phyloP scores from a whole-genome alignment of 371 early-diverging fungal genomes.

The Dichotomocladium elegans region DNA sequence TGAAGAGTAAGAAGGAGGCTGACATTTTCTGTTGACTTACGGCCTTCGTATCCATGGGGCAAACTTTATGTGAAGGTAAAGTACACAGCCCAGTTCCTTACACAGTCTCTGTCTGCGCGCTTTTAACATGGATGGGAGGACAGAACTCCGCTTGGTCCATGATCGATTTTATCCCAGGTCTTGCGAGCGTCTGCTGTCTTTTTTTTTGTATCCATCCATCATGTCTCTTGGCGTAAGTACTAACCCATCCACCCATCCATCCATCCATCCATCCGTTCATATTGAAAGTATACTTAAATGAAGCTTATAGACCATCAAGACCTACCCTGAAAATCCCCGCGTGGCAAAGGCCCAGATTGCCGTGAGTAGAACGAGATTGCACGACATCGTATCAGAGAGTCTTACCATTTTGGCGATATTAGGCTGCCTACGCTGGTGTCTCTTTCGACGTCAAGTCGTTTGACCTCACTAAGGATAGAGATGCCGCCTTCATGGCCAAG shows the following conservation, averaged over 20 bases:
- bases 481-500: constrained; percentile 76
- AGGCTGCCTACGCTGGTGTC: constrained; percentile 69
- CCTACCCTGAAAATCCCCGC: constrained; percentile 53
- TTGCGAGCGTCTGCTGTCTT: not conserved
- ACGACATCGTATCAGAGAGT: not conserved
- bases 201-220: constrained; percentile 3
- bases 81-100: no score
- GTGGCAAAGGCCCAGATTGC: constrained; percentile 68
- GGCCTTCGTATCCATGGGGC: no score
- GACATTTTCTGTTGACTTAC: no score
- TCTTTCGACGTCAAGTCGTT: constrained; percentile 60
- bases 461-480: constrained; percentile 34
- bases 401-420: not conserved
- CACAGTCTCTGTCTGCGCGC: no score
- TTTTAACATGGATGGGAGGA: no score
- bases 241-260: not conserved
- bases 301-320: constrained; percentile 40
- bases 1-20: no score
- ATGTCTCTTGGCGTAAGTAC: constrained; percentile 5
- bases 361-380: constrained; percentile 17
- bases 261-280: not conserved
- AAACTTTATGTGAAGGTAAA: no score
- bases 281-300: not conserved
- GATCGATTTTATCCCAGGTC: no score
- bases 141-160: no score